These are phyloP conservation scores for Pistacia atlantica DNA, from an alignment of 345 rosid genomes.

Conservation along the genomic window DNA sequence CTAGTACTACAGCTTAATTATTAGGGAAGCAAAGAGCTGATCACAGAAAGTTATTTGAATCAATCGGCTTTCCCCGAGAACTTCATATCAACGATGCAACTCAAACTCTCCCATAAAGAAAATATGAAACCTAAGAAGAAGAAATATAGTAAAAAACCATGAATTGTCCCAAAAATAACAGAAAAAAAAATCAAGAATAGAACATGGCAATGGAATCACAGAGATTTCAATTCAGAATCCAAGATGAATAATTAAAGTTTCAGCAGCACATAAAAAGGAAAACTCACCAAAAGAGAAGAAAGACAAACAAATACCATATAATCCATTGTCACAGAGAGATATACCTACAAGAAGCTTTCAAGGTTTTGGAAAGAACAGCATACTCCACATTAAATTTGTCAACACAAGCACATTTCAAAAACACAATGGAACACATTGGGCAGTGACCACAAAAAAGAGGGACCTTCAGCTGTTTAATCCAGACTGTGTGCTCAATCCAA, in stretches of 20 bases:
- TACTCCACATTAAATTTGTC: no score
- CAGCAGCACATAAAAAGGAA: no score
- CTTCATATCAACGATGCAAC: background rate
- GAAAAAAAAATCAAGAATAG: background rate
- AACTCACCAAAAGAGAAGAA: no score
- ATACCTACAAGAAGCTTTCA: no score
- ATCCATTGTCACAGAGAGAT: no score
- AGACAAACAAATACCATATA: no score
- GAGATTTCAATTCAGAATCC: background rate
- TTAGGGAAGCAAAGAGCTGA: background rate
- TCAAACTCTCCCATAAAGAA: background rate
- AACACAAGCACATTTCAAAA: no score
- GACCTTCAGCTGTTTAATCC: background rate
- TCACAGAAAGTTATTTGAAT: background rate
- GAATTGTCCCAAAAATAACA: background rate
- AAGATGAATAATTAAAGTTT: no score
- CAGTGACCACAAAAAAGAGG: no score
- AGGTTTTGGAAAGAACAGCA: no score
- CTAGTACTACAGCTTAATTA: background rate
- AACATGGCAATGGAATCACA: no score
- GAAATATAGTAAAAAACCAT: background rate
- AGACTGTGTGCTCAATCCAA: background rate
- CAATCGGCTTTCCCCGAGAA: background rate
- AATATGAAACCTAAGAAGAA: constrained; percentile 1
- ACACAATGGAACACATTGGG: no score